Base-by-base conservation (phyloP, 345 rosid species). In the Turritis glabra region DNA sequence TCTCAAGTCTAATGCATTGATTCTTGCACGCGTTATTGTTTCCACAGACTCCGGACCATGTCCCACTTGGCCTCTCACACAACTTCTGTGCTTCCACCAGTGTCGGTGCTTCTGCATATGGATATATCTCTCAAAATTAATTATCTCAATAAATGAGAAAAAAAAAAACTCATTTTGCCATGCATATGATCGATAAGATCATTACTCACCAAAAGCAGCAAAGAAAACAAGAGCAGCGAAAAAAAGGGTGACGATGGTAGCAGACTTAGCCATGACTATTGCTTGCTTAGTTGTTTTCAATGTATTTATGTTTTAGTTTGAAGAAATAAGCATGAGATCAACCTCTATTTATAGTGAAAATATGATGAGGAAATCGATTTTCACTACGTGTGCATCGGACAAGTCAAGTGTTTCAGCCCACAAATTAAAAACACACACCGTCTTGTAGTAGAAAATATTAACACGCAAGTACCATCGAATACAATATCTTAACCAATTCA, bases 1-100 rank as follows among this genome's bases (percentile, higher is more conserved):
- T 1, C 41, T 58, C 63, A 33, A 89, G 81, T 53, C 30, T 75
- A 63, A 91, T 76, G 63, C 63, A 58, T n/a, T 57, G 62, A 9
- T 57, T 57, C 26, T 17, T 32, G n/a, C 62, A 57, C 0, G 62
- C 41, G 1, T 18, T 32, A 32, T 2, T 30, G 41, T 32, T 30
- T 17, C 40, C 40, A 10, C 62, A 56, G 1, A 56, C 62, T 56
- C 62, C 62, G 1, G 40, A 30, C 62, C 62, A 56, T 30, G 62
- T 30, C 15, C 23, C 23, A 56, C 62, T 56, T 17, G 5, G 15
- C 25, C 13, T 30, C 62, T 32, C 22, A 8, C 62, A 56, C 4
- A 37, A 60, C 18, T 22, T 60, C 27, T 51, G 30, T 14, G 65
- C 48, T 12, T 60, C 48, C 32, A 60, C 65, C 27, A 60, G 12